Base-by-base conservation (phyloP, 495 filamentous ascomycete species). In the Penicillium crystallinum region DNA sequence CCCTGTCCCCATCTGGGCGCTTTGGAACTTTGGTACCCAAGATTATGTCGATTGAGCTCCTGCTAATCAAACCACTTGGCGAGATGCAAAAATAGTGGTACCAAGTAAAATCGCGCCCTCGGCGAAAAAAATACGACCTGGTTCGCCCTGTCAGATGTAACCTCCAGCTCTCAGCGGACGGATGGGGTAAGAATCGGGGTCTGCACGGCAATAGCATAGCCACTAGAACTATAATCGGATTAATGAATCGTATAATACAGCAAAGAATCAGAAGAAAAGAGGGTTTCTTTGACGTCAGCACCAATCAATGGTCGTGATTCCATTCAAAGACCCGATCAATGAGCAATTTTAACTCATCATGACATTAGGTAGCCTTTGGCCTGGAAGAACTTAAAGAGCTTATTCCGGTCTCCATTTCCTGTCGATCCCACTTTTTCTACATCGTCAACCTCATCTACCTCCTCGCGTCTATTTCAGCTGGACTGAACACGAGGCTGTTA, bases 231-330 rank as follows among this genome's bases (percentile, higher is more conserved):
- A 39, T 40, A 27, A 33, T 53, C 44, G 29, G 43, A 50, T 50
- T 40, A 55, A 23, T 25, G 11, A 23, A 31, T 30, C 15, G 5
- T 34, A 22, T 35, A 15, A 34, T 27, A 17, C 27, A 29, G 31
- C 11, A 43, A 22, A 17, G 21, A 19, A 38, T 1, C 18, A 12
- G 18, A 23, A 30, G n/a, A n/a, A 4, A 2, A 22, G 30, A 46
- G 21, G 12, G 30, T 50, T 27, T 58, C 46, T 54, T 65, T 65
- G 62, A 65, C 62, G 62, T 65, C 62, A 65, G 54, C 33, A 37
- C 49, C 37, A 35, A 21, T 22, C 51, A 41, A 50, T 54, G 48
- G 52, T 54, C 49, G 39, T 55, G 52, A 46, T 50, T 54, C 42
- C 15, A 27, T 39, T 48, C 40, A 45, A 34, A 36, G 25, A 54